These are phyloP conservation scores for Boletus rex-veris DNA, from an alignment of 768 basidiomycete species.

Conservation along the genomic window DNA sequence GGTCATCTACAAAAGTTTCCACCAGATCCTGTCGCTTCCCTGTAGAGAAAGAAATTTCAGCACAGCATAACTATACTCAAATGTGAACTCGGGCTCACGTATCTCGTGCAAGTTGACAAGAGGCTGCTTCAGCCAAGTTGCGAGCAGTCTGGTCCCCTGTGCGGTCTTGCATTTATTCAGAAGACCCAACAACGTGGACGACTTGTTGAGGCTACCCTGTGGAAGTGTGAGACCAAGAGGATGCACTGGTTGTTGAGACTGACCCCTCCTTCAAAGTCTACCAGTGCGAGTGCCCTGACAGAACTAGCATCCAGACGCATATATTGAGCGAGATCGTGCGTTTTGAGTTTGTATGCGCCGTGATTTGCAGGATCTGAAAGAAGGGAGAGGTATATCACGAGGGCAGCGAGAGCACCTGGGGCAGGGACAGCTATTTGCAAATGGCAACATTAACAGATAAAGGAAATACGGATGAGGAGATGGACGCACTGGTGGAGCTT, in stretches of 20 bases:
- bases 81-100: constrained; percentile 43
- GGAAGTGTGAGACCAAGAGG: neutral
- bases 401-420: constrained; percentile 75
- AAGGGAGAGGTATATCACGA: constrained; percentile 79
- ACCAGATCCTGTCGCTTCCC: constrained; percentile 87
- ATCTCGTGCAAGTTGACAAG: constrained; percentile 93
- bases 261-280: constrained; percentile 56
- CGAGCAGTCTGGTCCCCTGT: constrained; percentile 85
- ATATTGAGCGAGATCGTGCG: constrained; percentile 89
- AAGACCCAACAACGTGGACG: constrained; percentile 83
- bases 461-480: neutral
- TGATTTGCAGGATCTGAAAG: constrained; percentile 75
- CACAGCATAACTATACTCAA: neutral
- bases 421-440: constrained; percentile 60
- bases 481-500: constrained; percentile 8
- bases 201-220: constrained; percentile 65
- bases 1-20: constrained; percentile 79
- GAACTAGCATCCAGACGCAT: constrained; percentile 98
- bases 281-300: constrained; percentile 80
- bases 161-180: constrained; percentile 96
- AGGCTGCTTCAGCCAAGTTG: constrained; percentile 94
- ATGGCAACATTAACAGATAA: neutral
- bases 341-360: constrained; percentile 73
- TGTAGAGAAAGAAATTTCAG: constrained; percentile 26
- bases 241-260: constrained; percentile 2